These are phyloP conservation scores for Phalaenopsis equestris DNA, from an alignment of 106 monocot species.

Conservation along the genomic window DNA sequence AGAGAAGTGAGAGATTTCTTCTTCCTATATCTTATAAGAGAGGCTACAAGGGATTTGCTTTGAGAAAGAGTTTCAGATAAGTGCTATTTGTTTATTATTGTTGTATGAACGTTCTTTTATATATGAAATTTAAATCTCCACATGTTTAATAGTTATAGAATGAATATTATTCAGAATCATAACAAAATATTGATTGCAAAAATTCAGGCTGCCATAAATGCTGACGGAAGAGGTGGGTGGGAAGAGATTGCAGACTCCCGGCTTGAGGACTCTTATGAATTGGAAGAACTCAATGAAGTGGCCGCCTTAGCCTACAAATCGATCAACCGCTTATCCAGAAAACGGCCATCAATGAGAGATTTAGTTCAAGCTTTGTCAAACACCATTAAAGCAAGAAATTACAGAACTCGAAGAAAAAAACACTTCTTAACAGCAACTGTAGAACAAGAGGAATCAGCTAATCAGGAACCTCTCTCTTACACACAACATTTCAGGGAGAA, in stretches of 20 bases:
- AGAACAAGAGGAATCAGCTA: conserved; percentile 27
- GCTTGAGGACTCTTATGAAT: conserved; percentile 40
- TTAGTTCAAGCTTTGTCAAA: conserved; percentile 53
- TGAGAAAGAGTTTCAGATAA: no score
- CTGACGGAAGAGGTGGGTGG: conserved; percentile 62
- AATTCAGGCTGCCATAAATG: conserved; percentile 66
- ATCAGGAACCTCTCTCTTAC: conserved; percentile 11
- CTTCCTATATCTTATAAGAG: no score
- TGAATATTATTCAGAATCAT: background rate
- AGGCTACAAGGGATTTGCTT: no score
- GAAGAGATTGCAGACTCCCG: conserved; percentile 73
- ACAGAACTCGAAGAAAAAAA: conserved; percentile 20
- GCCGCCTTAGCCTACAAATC: conserved; percentile 66
- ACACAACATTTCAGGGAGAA: conserved; percentile 41
- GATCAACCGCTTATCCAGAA: conserved; percentile 39
- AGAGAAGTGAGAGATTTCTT: no score
- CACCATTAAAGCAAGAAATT: conserved; percentile 23
- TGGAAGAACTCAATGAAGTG: conserved; percentile 52
- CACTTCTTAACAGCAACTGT: conserved; percentile 5
- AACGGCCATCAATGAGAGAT: conserved; percentile 73
- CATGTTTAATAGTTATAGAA: no score
- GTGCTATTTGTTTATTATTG: no score
- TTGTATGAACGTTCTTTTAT: no score
- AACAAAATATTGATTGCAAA: background rate
- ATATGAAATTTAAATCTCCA: no score